Percentiles rank a stretch among this genome's conserved stretches.
phyloP scores from a whole-genome alignment of 768 basidiomycete genomes.

The Sistotremastrum niveocremeum region DNA sequence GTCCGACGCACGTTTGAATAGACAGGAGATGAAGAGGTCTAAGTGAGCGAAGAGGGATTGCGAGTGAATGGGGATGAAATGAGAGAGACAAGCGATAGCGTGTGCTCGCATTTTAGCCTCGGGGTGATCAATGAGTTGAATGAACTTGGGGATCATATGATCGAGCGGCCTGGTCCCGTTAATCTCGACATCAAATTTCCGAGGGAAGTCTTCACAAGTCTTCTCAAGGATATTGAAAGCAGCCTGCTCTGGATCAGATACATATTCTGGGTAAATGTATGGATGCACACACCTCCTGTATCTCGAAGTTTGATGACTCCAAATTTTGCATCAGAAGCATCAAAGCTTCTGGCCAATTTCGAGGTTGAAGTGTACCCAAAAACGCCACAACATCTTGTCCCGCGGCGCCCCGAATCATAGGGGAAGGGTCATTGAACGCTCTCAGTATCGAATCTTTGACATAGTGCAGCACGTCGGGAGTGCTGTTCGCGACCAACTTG shows the following conservation, averaged over 20 bases:
- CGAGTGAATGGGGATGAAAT: conserved; percentile 78
- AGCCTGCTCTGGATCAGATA: conserved; percentile 37
- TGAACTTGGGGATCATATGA: conserved; percentile 93
- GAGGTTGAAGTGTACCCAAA: conserved; percentile 77
- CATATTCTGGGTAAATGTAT: not conserved
- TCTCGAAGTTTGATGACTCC: conserved; percentile 58
- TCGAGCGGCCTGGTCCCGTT: conserved; percentile 88
- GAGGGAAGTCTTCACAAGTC: conserved; percentile 92
- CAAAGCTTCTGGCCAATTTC: conserved; percentile 92
- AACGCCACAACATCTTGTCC: conserved; percentile 88
- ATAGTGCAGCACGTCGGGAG: conserved; percentile 53
- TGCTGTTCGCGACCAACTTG: conserved; percentile 55
- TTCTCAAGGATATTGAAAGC: conserved; percentile 92
- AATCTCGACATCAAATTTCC: conserved; percentile 89
- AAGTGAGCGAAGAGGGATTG: conserved; percentile 85
- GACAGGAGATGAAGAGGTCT: conserved; percentile 82
- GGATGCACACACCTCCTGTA: conserved; percentile 63
- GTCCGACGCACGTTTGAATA: conserved; percentile 93
- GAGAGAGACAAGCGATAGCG: conserved; percentile 87
- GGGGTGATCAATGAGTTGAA: conserved; percentile 74
- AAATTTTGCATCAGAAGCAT: conserved; percentile 70
- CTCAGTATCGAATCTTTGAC: conserved; percentile 65
- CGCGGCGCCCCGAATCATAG: conserved; percentile 88
- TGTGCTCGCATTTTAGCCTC: conserved; percentile 84
- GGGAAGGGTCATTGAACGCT: conserved; percentile 67